phyloP scores from a whole-genome alignment of 768 basidiomycete species.

The Mycena polygramma region DNA sequence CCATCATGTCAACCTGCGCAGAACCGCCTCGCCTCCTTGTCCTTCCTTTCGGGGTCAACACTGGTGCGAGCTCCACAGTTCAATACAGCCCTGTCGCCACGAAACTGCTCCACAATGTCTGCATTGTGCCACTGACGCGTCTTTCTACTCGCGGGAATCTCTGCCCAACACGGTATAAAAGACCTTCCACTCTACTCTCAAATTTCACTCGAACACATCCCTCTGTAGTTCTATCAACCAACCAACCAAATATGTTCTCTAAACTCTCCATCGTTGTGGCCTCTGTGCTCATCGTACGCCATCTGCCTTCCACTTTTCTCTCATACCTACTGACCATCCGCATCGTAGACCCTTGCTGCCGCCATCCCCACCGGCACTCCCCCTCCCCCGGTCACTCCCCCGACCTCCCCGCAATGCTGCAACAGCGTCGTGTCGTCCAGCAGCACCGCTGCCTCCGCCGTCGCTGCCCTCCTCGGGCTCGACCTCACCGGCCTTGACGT shows the following conservation, averaged over 20 bases:
- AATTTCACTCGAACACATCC: not conserved
- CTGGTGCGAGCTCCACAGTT: no score
- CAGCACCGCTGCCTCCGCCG: not conserved
- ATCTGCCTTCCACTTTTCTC: no score
- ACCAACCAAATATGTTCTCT: not conserved
- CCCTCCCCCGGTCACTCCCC: not conserved
- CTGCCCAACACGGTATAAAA: not conserved
- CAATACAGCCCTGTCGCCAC: no score
- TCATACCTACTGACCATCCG: not conserved
- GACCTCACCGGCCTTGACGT: not conserved
- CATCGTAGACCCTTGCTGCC: constrained; percentile 1
- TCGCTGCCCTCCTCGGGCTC: not conserved
- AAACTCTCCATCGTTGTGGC: not conserved
- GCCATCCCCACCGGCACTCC: not conserved
- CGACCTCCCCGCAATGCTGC: constrained; percentile 1
- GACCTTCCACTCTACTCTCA: not conserved
- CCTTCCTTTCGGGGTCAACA: no score
- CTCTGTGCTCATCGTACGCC: not conserved
- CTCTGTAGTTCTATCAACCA: not conserved
- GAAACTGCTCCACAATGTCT: no score
- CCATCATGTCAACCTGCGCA: no score
- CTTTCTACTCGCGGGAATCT: no score
- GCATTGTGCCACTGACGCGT: no score
- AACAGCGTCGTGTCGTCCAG: not conserved
- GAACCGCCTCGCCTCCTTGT: no score